Evolutionary conservation across 2,329 filamentous ascomycete species (phyloP).

Genomic region (Sporothrix curviconia): DNA sequence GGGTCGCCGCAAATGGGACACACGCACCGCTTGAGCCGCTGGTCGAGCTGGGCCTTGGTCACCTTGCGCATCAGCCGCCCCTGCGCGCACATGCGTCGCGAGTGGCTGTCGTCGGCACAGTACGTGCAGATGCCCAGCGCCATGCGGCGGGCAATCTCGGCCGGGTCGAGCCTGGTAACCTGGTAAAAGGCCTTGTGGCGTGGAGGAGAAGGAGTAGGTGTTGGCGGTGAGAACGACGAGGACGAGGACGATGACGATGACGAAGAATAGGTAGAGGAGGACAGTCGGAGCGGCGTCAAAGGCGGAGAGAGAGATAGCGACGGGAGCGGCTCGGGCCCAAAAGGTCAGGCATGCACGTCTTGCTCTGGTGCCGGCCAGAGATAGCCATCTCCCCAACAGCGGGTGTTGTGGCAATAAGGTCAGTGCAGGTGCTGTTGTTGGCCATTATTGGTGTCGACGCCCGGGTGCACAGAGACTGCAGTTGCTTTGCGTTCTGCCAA

Average conservation of each 20-base stretch:
- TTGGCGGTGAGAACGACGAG: neutral
- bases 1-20: constrained; percentile 19
- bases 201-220: neutral
- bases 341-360: no score
- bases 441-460: no score
- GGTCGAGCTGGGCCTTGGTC: constrained; percentile 3
- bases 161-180: neutral
- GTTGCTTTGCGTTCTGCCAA: no score
- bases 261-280: no score
- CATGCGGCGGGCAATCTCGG: constrained; percentile 5
- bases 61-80: constrained; percentile 18
- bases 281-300: no score
- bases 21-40: neutral
- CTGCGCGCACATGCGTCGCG: constrained; percentile 7
- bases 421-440: no score
- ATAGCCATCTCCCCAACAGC: no score
- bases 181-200: constrained; percentile 9
- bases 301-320: no score
- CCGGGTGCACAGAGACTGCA: no score
- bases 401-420: no score
- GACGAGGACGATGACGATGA: neutral
- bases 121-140: constrained; percentile 14
- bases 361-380: no score
- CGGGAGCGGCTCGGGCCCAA: no score
- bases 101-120: constrained; percentile 13